Conservation (phyloP, 495 filamentous ascomycete genomes). For the Penicillium mononematosum region DNA sequence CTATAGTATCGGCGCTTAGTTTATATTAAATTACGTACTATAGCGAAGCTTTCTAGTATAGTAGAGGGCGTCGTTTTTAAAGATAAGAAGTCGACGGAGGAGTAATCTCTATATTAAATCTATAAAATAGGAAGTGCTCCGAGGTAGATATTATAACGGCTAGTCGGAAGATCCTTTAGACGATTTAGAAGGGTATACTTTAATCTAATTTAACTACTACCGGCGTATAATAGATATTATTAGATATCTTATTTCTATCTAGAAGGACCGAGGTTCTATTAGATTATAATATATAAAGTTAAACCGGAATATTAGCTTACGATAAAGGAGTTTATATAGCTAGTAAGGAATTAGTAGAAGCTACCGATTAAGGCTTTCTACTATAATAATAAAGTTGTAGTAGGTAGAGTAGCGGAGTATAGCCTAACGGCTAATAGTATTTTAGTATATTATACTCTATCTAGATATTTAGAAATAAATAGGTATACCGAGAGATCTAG, state of each 20-base stretch:
- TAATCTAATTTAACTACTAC: background rate
- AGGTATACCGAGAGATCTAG: background rate
- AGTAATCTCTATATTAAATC: too few species aligned
- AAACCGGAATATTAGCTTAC: background rate
- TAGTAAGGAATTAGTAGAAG: background rate
- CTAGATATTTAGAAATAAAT: background rate
- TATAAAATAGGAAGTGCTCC: too few species aligned
- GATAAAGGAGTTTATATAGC: background rate
- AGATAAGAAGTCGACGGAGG: too few species aligned
- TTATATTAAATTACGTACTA: too few species aligned
- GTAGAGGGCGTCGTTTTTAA: too few species aligned
- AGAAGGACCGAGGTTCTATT: background rate
- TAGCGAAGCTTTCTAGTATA: too few species aligned
- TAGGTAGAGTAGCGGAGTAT: background rate
- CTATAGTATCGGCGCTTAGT: too few species aligned
- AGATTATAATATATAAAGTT: background rate
- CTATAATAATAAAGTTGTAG: background rate
- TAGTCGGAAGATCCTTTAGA: background rate
- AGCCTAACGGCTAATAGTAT: background rate
- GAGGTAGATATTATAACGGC: too few species aligned
- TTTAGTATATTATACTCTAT: background rate
- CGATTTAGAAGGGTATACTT: background rate
- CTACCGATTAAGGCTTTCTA: background rate
- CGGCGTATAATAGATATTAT: background rate
- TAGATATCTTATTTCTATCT: constrained; percentile 4